Evolutionary conservation across 2,329 filamentous ascomycete species (phyloP).

Genomic region (Simplicillium aogashimaense): DNA sequence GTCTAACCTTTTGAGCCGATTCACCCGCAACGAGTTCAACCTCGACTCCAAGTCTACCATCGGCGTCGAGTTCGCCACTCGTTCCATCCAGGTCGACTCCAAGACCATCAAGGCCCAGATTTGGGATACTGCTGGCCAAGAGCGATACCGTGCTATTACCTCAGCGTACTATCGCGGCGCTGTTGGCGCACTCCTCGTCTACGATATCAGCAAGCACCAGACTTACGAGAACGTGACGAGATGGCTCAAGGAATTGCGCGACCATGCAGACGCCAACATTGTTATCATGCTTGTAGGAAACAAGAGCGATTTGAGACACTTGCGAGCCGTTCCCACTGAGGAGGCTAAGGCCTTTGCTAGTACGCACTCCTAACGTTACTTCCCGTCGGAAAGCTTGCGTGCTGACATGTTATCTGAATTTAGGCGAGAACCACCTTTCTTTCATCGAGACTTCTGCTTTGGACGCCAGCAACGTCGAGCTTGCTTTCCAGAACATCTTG

Average conservation of each 20-base stretch:
- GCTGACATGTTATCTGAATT: neutral
- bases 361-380: conserved; percentile 30
- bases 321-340: conserved; percentile 93
- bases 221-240: conserved; percentile 98
- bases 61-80: conserved; percentile 97
- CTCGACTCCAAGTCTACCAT: conserved; percentile 99
- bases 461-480: conserved; percentile 97
- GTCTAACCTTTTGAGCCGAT: conserved; percentile 98
- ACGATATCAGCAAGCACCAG: conserved; percentile 99
- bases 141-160: conserved; percentile 97
- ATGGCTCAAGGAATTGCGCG: conserved; percentile 97
- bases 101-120: conserved; percentile 99
- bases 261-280: conserved; percentile 97
- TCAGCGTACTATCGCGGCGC: conserved; percentile 98
- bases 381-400: too few relatives aligned
- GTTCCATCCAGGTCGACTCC: conserved; percentile 96
- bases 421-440: conserved; percentile 94
- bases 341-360: conserved; percentile 98
- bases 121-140: conserved; percentile 98
- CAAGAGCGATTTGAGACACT: conserved; percentile 99
- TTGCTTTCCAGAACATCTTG: conserved; percentile 98
- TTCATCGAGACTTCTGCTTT: conserved; percentile 99
- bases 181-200: conserved; percentile 93
- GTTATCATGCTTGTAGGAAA: conserved; percentile 99
- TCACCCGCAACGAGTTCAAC: conserved; percentile 99